These are phyloP conservation scores for Mycena sanguinolenta DNA, from an alignment of 768 basidiomycete species.

Conservation along the genomic window DNA sequence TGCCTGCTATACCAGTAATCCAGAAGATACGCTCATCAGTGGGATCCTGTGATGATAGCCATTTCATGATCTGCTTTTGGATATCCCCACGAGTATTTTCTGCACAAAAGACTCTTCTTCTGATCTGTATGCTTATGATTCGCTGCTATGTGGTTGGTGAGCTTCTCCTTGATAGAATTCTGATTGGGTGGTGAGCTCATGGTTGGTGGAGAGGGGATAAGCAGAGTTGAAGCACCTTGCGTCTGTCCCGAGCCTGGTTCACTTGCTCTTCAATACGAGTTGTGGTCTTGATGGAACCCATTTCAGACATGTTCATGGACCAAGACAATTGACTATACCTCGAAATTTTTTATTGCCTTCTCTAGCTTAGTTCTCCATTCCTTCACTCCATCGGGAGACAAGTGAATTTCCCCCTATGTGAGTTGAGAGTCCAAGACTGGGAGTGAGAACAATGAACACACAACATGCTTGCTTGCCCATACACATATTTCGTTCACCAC, in stretches of 20 bases:
- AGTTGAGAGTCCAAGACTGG: constrained; percentile 21
- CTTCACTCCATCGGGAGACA: constrained; percentile 4
- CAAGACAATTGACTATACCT: constrained; percentile 11
- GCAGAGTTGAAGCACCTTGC: neutral
- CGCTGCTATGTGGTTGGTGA: neutral
- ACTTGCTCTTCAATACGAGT: constrained; percentile 17
- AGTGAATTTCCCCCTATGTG: neutral
- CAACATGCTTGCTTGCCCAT: too few species aligned
- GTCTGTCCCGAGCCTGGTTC: neutral
- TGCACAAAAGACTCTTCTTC: constrained; percentile 23
- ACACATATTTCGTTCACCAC: constrained; percentile 18
- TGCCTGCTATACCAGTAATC: too few species aligned
- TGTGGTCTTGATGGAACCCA: constrained; percentile 10
- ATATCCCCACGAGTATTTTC: constrained; percentile 10
- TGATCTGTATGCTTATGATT: too few species aligned
- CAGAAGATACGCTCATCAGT: too few species aligned
- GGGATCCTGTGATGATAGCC: constrained; percentile 9
- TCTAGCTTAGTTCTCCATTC: constrained; percentile 16
- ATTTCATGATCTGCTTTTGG: neutral
- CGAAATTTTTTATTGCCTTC: neutral
- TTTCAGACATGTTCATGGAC: constrained; percentile 16
- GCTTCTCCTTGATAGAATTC: neutral
- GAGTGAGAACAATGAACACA: constrained; percentile 15
- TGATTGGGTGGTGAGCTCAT: neutral
- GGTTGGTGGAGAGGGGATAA: too few species aligned